Evolutionary conservation across 768 basidiomycete species (phyloP).

Genomic region (Boletus pseudopeckii): DNA sequence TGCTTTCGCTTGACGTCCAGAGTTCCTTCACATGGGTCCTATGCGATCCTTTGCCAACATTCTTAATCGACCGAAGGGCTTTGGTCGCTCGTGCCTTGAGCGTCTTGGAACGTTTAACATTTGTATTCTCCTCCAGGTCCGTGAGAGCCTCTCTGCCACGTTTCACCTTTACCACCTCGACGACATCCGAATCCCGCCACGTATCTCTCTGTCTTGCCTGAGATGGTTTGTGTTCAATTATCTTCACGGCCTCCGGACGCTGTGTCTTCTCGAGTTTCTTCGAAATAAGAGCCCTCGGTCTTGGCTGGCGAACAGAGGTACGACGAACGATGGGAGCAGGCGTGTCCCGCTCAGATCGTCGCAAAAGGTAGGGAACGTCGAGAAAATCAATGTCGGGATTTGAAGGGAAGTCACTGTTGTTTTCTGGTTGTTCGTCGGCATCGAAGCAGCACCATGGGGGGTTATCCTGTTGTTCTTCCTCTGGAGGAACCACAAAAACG

Average conservation of each 20-base stretch:
- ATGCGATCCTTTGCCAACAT: slow-evolving; percentile 34
- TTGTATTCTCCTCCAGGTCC: slow-evolving; percentile 25
- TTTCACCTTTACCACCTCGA: slow-evolving; percentile 59
- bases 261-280: slow-evolving; percentile 32
- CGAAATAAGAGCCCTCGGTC: slow-evolving; percentile 4
- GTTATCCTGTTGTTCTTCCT: slow-evolving; percentile 47
- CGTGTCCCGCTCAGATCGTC: slow-evolving; percentile 5
- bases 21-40: slow-evolving; percentile 41
- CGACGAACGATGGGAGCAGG: slow-evolving; percentile 5
- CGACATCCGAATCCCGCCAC: slow-evolving; percentile 44
- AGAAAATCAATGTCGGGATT: slow-evolving; percentile 32
- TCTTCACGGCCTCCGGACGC: slow-evolving; percentile 27
- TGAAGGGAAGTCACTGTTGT: slow-evolving; percentile 12
- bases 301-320: slow-evolving; percentile 6
- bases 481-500: slow-evolving; percentile 56
- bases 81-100: slow-evolving; percentile 46
- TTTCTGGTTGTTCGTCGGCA: slow-evolving; percentile 36
- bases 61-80: slow-evolving; percentile 46
- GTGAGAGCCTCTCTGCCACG: slow-evolving; percentile 29
- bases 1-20: slow-evolving; percentile 29
- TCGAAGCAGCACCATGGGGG: slow-evolving; percentile 58
- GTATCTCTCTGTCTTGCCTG: slow-evolving; percentile 28
- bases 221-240: slow-evolving; percentile 20
- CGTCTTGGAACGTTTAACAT: slow-evolving; percentile 37
- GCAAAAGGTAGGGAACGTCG: slow-evolving; percentile 30